Conservation (phyloP, 176 grass and related monocot genomes). For the Coix lacrymajobi region DNA sequence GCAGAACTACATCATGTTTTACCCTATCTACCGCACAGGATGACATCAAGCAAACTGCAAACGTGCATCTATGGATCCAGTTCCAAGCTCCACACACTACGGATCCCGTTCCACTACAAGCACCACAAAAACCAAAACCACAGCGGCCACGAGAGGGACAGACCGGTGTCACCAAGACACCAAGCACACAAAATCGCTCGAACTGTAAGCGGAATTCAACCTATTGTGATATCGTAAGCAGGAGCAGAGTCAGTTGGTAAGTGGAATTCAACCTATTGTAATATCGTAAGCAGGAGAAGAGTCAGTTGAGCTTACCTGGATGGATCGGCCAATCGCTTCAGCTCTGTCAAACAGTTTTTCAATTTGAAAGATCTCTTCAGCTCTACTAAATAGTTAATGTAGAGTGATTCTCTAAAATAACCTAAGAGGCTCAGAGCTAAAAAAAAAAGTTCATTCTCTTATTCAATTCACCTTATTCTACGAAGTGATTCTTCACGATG, state of each 20-base stretch:
- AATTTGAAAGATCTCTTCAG: no score
- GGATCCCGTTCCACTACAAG: background rate
- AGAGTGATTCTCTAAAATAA: no score
- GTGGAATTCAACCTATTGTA: background rate
- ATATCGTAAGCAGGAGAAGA: background rate
- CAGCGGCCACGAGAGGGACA: background rate
- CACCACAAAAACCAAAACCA: background rate
- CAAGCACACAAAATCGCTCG: background rate
- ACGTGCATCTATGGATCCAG: background rate
- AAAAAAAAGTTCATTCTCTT: no score
- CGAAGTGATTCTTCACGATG: no score
- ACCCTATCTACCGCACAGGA: background rate
- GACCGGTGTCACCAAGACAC: background rate
- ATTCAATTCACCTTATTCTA: no score
- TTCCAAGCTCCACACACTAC: background rate
- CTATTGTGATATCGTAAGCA: background rate
- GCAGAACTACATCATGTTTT: background rate
- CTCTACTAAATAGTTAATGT: background rate
- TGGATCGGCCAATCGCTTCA: background rate
- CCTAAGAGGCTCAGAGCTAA: no score
- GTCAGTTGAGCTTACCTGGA: slow-evolving; percentile 1
- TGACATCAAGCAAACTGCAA: background rate
- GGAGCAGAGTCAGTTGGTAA: background rate
- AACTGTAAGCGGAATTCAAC: background rate
- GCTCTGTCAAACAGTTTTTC: no score